Conservation (phyloP, 208 protist genomes). For the Borovskyia barvae region DNA sequence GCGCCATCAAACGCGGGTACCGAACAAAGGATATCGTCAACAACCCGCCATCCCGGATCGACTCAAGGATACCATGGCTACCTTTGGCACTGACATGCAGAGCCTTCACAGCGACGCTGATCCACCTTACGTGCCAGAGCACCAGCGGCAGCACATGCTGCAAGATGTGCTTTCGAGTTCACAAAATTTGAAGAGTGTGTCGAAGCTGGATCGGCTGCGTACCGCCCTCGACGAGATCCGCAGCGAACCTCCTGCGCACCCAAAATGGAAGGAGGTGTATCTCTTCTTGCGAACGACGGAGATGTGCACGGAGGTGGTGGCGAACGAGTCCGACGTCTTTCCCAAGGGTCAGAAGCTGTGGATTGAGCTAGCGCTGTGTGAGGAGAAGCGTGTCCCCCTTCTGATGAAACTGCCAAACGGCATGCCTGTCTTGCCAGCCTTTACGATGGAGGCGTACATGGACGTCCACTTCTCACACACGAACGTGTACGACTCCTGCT, state of each 20-base stretch:
- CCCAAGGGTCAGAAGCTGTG: conserved; percentile 80
- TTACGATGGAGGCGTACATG: conserved; percentile 88
- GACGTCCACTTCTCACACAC: conserved; percentile 76
- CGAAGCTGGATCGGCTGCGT: conserved; percentile 79
- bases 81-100: conserved; percentile 54
- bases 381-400: conserved; percentile 70
- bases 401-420: conserved; percentile 79
- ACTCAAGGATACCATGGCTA: conserved; percentile 71
- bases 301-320: conserved; percentile 74
- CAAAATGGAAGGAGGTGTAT: conserved; percentile 81
- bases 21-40: conserved; percentile 80
- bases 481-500: conserved; percentile 74
- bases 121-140: conserved; percentile 73
- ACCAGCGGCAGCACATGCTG: conserved; percentile 61
- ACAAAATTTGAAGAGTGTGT: conserved; percentile 59
- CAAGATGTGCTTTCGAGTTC: conserved; percentile 58
- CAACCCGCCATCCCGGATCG: conserved; percentile 75
- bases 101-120: conserved; percentile 49
- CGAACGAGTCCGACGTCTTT: conserved; percentile 59
- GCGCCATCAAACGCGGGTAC: conserved; percentile 33
- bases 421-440: conserved; percentile 82
- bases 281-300: conserved; percentile 88
- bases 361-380: conserved; percentile 83
- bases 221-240: conserved; percentile 63
- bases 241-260: conserved; percentile 43